Evolutionary conservation across 371 early-diverging fungal genomes (phyloP).

Genomic region (Parasitella parasitica): DNA sequence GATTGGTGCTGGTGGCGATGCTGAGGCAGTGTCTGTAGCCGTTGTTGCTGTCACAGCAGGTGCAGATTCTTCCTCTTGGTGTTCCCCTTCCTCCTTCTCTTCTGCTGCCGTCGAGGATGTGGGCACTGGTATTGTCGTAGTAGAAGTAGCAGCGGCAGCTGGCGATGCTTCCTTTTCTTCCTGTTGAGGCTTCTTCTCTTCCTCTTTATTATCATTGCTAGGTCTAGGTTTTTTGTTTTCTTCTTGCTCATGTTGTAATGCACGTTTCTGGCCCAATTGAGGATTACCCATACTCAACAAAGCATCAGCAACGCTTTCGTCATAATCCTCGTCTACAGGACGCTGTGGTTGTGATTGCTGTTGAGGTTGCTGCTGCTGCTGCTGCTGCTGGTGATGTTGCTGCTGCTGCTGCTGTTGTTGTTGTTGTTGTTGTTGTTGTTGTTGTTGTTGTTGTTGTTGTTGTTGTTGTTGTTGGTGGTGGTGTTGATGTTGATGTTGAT

Average conservation of each 20-base stretch:
- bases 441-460: conserved; percentile 4
- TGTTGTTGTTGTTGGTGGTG: conserved; percentile 4
- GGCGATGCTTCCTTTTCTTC: neutral
- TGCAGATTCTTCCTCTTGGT: neutral
- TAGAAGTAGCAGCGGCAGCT: neutral
- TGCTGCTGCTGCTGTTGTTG: neutral
- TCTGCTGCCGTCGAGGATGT: neutral
- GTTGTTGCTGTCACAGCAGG: neutral
- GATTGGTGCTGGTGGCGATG: neutral
- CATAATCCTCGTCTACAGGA: conserved; percentile 22
- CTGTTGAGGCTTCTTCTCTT: neutral
- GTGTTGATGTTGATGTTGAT: neutral
- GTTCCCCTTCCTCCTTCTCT: conserved; percentile 7
- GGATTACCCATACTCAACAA: conserved; percentile 33
- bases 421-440: neutral
- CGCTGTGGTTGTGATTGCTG: neutral
- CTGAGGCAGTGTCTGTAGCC: neutral
- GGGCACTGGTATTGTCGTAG: neutral
- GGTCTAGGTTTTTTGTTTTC: conserved; percentile 15
- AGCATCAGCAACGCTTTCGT: conserved; percentile 34
- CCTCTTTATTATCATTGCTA: neutral
- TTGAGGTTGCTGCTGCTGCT: neutral
- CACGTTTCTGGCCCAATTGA: conserved; percentile 26
- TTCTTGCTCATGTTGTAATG: conserved; percentile 9
- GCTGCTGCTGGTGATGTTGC: neutral